A percentile compares a stretch with the other conserved stretches of the same genome.
Evolutionary conservation across 2,329 filamentous ascomycete species (phyloP).

Genomic region (Aspergillus sp.): DNA sequence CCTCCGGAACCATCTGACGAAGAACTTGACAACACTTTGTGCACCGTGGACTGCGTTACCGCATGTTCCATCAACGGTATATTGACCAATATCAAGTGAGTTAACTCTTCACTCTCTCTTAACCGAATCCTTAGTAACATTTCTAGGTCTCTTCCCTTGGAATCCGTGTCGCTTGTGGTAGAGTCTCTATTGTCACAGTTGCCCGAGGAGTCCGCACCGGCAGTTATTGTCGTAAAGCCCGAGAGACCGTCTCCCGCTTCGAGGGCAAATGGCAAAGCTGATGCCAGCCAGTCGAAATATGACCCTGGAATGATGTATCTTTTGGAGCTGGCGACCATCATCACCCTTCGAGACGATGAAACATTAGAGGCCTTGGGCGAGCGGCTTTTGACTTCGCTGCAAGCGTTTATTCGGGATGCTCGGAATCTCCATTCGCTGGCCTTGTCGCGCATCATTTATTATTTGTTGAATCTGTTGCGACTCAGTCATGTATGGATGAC

Average conservation of each 20-base stretch:
- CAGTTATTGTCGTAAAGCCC: conserved; percentile 87
- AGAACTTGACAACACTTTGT: conserved; percentile 92
- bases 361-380: conserved; percentile 74
- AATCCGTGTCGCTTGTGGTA: conserved; percentile 63
- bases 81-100: conserved; percentile 77
- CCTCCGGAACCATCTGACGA: conserved; percentile 96
- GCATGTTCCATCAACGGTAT: conserved; percentile 82
- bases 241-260: conserved; percentile 67
- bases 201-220: conserved; percentile 78
- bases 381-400: conserved; percentile 74
- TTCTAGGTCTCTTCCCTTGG: conserved; percentile 59
- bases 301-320: conserved; percentile 86
- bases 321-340: conserved; percentile 82
- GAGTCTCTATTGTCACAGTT: conserved; percentile 75
- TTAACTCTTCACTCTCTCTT: conserved; percentile 16
- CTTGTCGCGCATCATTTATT: conserved; percentile 80
- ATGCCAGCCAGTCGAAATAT: conserved; percentile 64
- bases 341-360: conserved; percentile 73
- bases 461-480: conserved; percentile 77
- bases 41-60: conserved; percentile 90
- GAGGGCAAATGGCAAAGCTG: conserved; percentile 57
- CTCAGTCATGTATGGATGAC: conserved; percentile 71
- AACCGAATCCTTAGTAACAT: conserved; percentile 17
- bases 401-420: conserved; percentile 77
- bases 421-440: conserved; percentile 78